phyloP scores from a whole-genome alignment of 768 basidiomycete genomes.

The Pseudohyphozyma bogoriensis region DNA sequence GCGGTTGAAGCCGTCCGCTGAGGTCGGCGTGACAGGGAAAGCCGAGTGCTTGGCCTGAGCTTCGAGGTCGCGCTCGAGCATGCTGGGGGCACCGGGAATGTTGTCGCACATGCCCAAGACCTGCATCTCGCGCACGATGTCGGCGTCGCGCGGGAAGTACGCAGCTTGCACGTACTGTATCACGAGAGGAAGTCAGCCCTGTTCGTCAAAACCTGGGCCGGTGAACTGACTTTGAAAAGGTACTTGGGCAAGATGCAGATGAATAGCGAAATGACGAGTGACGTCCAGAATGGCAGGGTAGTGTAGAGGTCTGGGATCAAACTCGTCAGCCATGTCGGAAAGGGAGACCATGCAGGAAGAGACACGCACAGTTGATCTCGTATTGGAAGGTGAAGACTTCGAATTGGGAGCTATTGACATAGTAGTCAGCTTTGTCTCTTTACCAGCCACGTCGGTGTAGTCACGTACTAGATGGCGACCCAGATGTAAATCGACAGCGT shows the following conservation, averaged over 20 bases:
- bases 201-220: background rate
- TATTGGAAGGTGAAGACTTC: conserved; percentile 59
- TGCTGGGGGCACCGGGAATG: background rate
- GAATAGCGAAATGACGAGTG: conserved; percentile 56
- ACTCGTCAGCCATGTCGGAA: too few relatives aligned
- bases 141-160: conserved; percentile 73
- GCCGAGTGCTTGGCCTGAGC: background rate
- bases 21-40: background rate
- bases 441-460: too few relatives aligned
- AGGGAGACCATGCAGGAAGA: background rate
- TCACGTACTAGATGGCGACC: conserved; percentile 60
- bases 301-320: conserved; percentile 58
- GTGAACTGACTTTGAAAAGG: conserved; percentile 42
- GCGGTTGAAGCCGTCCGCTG: background rate
- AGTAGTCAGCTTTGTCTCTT: too few relatives aligned
- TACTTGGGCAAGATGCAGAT: conserved; percentile 74
- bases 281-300: conserved; percentile 72
- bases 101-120: conserved; percentile 2
- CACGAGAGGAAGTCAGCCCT: too few relatives aligned
- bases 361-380: conserved; percentile 19
- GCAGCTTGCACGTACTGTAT: conserved; percentile 57
- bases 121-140: conserved; percentile 66
- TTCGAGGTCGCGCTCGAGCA: background rate
- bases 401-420: conserved; percentile 74
- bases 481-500: conserved; percentile 65